Base-by-base conservation (phyloP, 768 basidiomycete genomes). In the Boletellus ananas region DNA sequence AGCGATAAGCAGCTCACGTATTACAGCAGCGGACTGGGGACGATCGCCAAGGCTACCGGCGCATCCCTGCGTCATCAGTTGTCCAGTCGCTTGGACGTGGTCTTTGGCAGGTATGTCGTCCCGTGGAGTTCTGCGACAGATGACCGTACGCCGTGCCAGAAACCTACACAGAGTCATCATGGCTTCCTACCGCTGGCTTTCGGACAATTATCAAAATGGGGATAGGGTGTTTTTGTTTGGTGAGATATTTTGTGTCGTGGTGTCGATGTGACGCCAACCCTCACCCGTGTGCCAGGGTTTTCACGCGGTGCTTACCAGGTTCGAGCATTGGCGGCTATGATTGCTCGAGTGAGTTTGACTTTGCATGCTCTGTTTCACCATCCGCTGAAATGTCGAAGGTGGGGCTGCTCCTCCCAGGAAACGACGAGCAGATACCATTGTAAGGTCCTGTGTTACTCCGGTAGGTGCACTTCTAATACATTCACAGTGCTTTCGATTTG, bases 281-380 rank as follows among this genome's bases (percentile, higher is more conserved):
- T 58, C 18, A 63, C 25, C 10, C 42, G 4, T 16, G 8, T 25
- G 31, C 7, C 34, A 77, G 75, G 75, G 4, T 77, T 73, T 53
- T 76, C 76, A 2, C 72, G 76, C n/a, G 75, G 75, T 6, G 76
- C 74, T 14, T 78, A 74, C 51, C 75, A 76, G 57, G 72, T 69
- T 4, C 68, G 75, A 23, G 69, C 63, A 1, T 43, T 77, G 35
- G 72, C 75, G 3, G 75, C 63, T 18, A 77, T 77, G 75, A 74
- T 76, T 17, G 50, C 70, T n/a, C 64, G 50, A 46, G 76, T 72
- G 43, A 44, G 60, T 3, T n/a, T 41, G 17, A 18, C 45, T 34
- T n/a, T 3, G 10, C 12, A 10, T 20, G 5, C 10, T 20, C 6
- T 11, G 1, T 20, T 3, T 6, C 3, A 5, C 5, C 34, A 25